Evolutionary conservation across 768 basidiomycete species (phyloP), one percentile per base, ranked within the genome.

Genomic region (Auricularia cornea): DNA sequence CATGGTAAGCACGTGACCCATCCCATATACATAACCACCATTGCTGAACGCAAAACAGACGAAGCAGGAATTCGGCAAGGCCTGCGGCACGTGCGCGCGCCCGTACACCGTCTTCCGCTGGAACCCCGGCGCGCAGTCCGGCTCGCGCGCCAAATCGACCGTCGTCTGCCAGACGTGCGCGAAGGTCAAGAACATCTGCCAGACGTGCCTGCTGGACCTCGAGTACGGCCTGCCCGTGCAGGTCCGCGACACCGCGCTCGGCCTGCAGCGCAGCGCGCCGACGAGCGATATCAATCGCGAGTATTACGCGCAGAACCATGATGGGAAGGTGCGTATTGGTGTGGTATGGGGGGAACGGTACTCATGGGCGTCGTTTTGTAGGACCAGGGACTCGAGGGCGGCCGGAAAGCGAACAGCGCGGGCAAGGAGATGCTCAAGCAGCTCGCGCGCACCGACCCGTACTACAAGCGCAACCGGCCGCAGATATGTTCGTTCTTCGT

Each of bases 51-150:
- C 14, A 40, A 1, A 16, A 44, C 48, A 98, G 96, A 93, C 92
- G 5, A 98, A 98, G 76, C 97, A 98, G 83, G 90, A 94, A 71
- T 96, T 90, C 66, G 97, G 94, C 3, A 83, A 90, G 30, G 94
- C 94, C 61, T 99, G 97, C 76, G 98, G 98, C 67, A 96, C 96
- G 61, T 99, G 97, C 72, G 94, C 94, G 2, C 84, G 97, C 28
- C 97, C 93, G 2, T 96, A 95, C 77, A 96, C 92, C 59, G 90
- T 98, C 68, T 99, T 99, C 78, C 89, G 94, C 44, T 99, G 97
- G 97, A 96, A 98, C 71, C 95, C 97, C 2, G 97, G 97, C 54
- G 66, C 29, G 38, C 28, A 28, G 26, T 78, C 87, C 3, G 96
- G 94, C 48, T 89, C 87, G 73, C 87, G 96, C 31, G 98, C 84